phyloP scores from a whole-genome alignment of 345 rosid genomes.

The Dovyalis caffra region DNA sequence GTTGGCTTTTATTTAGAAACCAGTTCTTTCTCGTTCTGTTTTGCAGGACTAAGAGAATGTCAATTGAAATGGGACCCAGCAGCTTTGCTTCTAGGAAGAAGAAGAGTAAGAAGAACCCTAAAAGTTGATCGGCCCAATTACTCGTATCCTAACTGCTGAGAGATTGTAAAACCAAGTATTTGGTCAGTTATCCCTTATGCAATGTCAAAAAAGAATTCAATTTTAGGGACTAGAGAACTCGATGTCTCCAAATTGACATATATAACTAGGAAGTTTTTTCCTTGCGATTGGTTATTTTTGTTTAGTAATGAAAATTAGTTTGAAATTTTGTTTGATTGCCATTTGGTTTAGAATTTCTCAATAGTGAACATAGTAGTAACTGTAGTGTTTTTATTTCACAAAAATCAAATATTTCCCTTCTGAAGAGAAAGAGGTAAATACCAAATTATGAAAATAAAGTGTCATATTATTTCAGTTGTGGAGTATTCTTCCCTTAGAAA shows the following conservation, averaged over 20 bases:
- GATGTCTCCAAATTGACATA: background rate
- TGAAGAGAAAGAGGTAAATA: no score
- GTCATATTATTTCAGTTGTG: no score
- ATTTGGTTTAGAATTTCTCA: background rate
- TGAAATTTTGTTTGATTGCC: slow-evolving; percentile 2
- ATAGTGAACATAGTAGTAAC: background rate
- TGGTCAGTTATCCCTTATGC: background rate
- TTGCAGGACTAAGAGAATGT: slow-evolving; percentile 77
- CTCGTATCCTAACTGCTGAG: background rate
- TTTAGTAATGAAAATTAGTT: background rate
- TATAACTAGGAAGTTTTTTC: background rate
- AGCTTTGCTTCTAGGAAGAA: slow-evolving; percentile 74
- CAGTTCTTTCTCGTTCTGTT: background rate
- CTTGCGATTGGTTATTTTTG: background rate
- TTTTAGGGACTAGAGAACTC: background rate
- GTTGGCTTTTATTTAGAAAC: background rate
- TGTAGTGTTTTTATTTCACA: no score
- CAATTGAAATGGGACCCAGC: slow-evolving; percentile 67
- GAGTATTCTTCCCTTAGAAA: no score
- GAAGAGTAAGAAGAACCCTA: slow-evolving; percentile 48
- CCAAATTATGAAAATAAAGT: no score
- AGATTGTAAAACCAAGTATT: background rate
- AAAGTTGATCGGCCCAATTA: background rate
- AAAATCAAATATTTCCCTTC: no score
- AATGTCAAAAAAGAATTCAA: background rate